Percentiles rank a stretch among this genome's conserved stretches.
Conservation (phyloP, 2,329 filamentous ascomycete species). For the Graphilbum sp. region DNA sequence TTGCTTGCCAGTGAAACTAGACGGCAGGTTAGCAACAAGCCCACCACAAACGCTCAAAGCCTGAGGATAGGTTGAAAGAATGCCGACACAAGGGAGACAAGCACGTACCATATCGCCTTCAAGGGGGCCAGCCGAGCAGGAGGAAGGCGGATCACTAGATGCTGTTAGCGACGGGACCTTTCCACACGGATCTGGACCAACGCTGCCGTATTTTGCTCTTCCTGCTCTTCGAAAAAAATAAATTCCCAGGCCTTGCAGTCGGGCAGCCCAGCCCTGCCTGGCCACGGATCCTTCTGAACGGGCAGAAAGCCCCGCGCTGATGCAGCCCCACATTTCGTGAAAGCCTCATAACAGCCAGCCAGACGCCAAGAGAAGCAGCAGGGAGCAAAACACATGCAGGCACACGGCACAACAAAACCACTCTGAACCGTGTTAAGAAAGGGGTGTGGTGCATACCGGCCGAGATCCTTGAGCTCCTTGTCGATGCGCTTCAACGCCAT, state of each 20-base stretch:
- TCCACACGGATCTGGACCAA: too few species aligned
- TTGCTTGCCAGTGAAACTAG: constrained; percentile 99
- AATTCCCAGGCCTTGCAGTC: too few species aligned
- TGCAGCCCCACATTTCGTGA: constrained; percentile 8
- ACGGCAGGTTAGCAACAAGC: constrained; percentile 9
- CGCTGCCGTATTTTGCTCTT: too few species aligned
- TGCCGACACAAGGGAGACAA: not conserved
- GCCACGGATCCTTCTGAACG: not conserved
- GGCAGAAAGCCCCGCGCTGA: constrained; percentile 4
- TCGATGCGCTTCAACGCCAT: constrained; percentile 93
- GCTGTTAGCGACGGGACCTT: constrained; percentile 8
- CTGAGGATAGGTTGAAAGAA: not conserved
- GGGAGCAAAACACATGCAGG: too few species aligned
- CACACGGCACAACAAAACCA: too few species aligned
- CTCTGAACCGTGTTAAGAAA: too few species aligned
- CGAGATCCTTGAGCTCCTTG: constrained; percentile 83
- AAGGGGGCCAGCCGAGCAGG: constrained; percentile 92
- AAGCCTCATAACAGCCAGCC: constrained; percentile 7
- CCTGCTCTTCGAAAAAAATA: not conserved
- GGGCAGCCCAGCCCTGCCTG: too few species aligned
- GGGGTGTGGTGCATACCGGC: constrained; percentile 66
- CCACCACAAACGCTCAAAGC: too few species aligned
- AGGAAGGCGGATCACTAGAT: constrained; percentile 84
- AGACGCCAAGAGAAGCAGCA: not conserved
- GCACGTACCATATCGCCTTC: constrained; percentile 91